Conservation (phyloP, 345 rosid genomes). For the Acer campestre region DNA sequence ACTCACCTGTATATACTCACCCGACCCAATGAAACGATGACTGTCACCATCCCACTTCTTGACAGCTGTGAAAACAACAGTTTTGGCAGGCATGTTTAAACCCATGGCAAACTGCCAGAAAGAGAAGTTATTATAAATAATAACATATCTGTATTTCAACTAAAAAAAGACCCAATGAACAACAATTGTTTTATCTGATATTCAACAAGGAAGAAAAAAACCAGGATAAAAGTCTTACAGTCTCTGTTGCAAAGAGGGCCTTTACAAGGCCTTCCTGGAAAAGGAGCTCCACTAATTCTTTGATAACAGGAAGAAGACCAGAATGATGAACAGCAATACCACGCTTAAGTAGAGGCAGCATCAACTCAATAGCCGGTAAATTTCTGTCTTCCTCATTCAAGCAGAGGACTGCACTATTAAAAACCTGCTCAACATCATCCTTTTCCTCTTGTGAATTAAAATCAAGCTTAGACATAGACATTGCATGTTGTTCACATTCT, state of each 20-base stretch:
- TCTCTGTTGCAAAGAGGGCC: constrained; percentile 96
- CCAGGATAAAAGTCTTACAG: constrained; percentile 56
- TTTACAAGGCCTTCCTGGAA: constrained; percentile 99
- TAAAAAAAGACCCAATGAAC: not conserved
- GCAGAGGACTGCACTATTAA: constrained; percentile 78
- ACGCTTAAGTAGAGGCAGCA: constrained; percentile 94
- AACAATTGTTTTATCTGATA: not conserved
- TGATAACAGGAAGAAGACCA: constrained; percentile 98
- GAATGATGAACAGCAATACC: constrained; percentile 99
- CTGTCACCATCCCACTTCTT: constrained; percentile 99
- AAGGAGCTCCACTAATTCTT: constrained; percentile 98
- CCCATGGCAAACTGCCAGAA: constrained; percentile 96
- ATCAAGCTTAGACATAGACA: constrained; percentile 98
- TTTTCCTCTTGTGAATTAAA: constrained; percentile 90
- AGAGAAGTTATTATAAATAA: constrained; percentile 1
- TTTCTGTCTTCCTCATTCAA: constrained; percentile 95
- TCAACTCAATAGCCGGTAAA: constrained; percentile 92
- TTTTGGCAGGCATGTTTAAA: constrained; percentile 98
- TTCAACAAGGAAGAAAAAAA: constrained; percentile 10
- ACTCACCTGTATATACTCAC: constrained; percentile 98
- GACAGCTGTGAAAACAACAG: constrained; percentile 91
- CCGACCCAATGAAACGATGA: constrained; percentile 92
- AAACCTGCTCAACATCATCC: constrained; percentile 75
- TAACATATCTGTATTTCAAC: constrained; percentile 8
- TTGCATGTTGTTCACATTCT: constrained; percentile 96